Conservation (phyloP, 306 rosid genomes). For the Pterocarpus macrocarpus region DNA sequence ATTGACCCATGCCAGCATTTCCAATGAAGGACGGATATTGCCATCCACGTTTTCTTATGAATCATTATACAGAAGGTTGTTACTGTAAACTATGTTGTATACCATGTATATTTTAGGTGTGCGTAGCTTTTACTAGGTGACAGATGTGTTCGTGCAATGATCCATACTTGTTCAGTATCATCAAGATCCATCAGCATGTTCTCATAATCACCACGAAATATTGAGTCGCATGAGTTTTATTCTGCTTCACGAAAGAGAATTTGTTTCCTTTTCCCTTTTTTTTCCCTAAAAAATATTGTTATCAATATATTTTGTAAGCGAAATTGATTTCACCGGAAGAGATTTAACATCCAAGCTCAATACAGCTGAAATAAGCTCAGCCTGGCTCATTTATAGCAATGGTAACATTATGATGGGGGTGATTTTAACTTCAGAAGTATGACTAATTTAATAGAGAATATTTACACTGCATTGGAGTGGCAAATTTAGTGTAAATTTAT, state of each 20-base stretch:
- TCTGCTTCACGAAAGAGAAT: neutral
- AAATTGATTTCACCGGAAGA: too few relatives aligned
- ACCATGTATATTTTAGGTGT: conserved; percentile 45
- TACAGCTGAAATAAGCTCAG: conserved; percentile 8
- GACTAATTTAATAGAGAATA: neutral
- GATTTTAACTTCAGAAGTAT: too few relatives aligned
- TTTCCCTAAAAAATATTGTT: too few relatives aligned
- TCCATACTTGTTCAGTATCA: conserved; percentile 30
- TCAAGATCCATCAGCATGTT: neutral
- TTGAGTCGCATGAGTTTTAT: neutral
- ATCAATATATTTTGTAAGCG: too few relatives aligned
- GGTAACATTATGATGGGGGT: conserved; percentile 9
- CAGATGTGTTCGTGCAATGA: conserved; percentile 52
- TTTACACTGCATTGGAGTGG: conserved; percentile 31
- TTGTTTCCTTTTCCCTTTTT: neutral
- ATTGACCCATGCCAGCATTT: conserved; percentile 33
- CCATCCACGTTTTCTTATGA: conserved; percentile 43
- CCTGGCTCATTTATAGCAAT: conserved; percentile 15
- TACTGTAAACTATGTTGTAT: conserved; percentile 41
- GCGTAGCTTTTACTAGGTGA: conserved; percentile 38
- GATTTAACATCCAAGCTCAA: too few relatives aligned
- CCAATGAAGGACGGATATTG: conserved; percentile 37
- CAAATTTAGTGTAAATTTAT: neutral
- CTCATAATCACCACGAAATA: conserved; percentile 2
- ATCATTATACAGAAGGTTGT: conserved; percentile 18